These are phyloP conservation scores for Avena eriantha DNA, from an alignment of 176 grass and related monocot species.

Conservation along the genomic window DNA sequence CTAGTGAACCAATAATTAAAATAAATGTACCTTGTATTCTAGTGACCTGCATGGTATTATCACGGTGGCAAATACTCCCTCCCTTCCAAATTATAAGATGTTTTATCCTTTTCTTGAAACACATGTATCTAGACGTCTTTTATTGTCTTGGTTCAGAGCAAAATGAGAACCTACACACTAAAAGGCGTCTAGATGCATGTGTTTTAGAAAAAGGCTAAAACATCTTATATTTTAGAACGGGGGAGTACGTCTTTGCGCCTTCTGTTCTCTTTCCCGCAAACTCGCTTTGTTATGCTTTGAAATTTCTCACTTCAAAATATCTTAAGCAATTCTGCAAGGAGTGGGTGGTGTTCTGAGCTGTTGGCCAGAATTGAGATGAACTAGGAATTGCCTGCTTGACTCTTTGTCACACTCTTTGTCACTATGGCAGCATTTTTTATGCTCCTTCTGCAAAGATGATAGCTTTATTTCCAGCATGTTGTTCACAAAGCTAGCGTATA, in stretches of 20 bases:
- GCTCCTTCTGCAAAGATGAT: neutral
- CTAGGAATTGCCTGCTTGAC: constrained; percentile 4
- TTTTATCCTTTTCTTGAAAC: too few species aligned
- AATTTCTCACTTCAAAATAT: neutral
- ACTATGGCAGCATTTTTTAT: neutral
- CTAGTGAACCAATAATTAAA: neutral
- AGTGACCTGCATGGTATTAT: neutral
- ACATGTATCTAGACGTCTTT: too few species aligned
- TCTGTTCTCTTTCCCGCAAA: neutral
- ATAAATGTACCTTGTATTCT: neutral
- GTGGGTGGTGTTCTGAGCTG: neutral
- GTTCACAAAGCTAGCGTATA: constrained; percentile 35
- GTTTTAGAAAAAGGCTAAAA: too few species aligned
- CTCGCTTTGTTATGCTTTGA: neutral
- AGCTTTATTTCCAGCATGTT: neutral
- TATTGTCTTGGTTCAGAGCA: too few species aligned
- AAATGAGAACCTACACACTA: too few species aligned
- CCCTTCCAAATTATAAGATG: too few species aligned
- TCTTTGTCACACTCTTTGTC: neutral
- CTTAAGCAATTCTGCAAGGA: neutral
- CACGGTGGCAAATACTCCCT: neutral
- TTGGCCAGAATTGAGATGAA: constrained; percentile 1
- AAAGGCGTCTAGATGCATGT: too few species aligned
- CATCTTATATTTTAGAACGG: too few species aligned
- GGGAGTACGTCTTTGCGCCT: neutral